phyloP scores from a whole-genome alignment of 257 asterid genomes.

The Solanum piurae region DNA sequence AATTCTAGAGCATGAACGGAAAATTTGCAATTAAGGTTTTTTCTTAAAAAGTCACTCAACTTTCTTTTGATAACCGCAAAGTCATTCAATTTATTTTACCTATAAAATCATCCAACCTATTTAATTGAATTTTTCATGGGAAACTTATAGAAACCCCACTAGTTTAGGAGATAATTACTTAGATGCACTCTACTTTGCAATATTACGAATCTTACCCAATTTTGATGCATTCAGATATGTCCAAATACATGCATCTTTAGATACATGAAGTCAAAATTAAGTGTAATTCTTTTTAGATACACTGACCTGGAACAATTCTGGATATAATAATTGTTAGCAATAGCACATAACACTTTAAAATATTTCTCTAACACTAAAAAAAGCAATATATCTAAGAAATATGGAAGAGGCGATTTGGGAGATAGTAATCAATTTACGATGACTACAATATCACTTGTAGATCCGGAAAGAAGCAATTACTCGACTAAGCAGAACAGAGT shows the following conservation, averaged over 20 bases:
- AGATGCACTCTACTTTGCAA: no score
- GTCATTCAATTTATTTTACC: neutral
- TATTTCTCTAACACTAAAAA: neutral
- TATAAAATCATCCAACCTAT: neutral
- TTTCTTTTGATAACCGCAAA: neutral
- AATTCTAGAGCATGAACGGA: neutral
- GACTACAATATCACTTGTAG: neutral
- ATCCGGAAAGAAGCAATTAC: neutral
- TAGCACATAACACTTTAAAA: neutral
- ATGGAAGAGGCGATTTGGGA: neutral
- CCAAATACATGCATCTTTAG: no score
- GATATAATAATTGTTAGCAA: neutral
- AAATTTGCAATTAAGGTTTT: no score
- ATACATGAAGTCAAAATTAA: no score
- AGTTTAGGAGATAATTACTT: no score
- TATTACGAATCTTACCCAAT: no score
- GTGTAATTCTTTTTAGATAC: no score
- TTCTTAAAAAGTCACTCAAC: neutral
- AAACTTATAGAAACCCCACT: no score
- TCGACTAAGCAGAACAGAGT: neutral
- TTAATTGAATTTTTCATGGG: neutral
- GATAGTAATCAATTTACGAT: neutral
- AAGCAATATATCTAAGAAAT: neutral
- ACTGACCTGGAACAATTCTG: no score
- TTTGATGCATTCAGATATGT: no score